Percentiles rank a stretch among this genome's conserved stretches.
Evolutionary conservation across 2,329 filamentous ascomycete genomes (phyloP).

Genomic region (Sporothrix pallida): DNA sequence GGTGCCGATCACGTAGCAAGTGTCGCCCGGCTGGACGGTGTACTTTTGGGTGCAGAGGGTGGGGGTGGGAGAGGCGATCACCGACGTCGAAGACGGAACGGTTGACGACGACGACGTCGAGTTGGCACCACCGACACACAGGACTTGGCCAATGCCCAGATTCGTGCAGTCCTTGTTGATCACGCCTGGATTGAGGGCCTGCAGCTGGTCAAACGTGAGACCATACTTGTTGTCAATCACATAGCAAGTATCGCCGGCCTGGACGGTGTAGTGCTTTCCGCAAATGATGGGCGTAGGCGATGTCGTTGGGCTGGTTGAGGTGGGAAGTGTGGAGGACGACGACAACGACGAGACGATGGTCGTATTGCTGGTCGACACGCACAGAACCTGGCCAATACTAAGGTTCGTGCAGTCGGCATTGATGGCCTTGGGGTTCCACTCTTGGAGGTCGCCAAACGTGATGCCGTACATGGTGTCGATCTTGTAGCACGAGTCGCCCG

Average conservation of each 20-base stretch:
- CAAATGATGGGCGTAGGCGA: neutral
- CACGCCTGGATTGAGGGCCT: neutral
- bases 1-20: neutral
- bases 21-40: neutral
- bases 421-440: neutral
- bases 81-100: neutral
- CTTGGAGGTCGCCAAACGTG: neutral
- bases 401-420: conserved; percentile 20
- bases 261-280: neutral
- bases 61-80: neutral
- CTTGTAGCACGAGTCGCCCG: conserved; percentile 19
- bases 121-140: neutral
- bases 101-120: neutral
- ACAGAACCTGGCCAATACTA: neutral
- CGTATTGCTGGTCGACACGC: neutral
- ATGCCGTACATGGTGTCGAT: conserved; percentile 4
- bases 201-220: neutral
- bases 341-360: neutral
- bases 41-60: neutral
- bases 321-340: neutral
- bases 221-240: neutral
- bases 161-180: conserved; percentile 11
- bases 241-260: neutral
- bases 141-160: neutral
- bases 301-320: neutral